Conservation (phyloP, 345 rosid genomes). For the Eucalyptus curtisii region DNA sequence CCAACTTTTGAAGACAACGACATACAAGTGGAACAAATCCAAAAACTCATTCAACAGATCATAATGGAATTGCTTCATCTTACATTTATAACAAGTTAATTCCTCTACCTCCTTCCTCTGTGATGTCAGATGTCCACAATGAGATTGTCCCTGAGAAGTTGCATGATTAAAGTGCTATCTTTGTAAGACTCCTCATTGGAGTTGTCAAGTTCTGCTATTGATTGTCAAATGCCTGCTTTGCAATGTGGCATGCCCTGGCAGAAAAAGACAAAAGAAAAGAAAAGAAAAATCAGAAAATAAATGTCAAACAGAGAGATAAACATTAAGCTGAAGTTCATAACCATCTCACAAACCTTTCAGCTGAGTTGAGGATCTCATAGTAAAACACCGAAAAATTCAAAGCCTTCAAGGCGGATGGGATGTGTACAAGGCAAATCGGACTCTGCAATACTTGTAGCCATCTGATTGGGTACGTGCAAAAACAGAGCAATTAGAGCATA, state of each 20-base stretch:
- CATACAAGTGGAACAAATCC: background rate
- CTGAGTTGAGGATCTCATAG: slow-evolving; percentile 24
- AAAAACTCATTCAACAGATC: background rate
- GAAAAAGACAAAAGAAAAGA: background rate
- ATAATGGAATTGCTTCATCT: background rate
- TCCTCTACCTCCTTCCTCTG: slow-evolving; percentile 22
- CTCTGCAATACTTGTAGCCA: slow-evolving; percentile 21
- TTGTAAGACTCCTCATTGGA: slow-evolving; percentile 28
- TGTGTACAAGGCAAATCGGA: slow-evolving; percentile 23
- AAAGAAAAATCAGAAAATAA: background rate
- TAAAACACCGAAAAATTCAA: slow-evolving; percentile 27
- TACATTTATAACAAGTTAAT: background rate
- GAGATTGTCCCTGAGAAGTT: slow-evolving; percentile 33
- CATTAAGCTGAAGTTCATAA: background rate
- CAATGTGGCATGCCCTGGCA: slow-evolving; percentile 25
- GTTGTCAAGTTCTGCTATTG: slow-evolving; percentile 21
- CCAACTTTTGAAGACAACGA: background rate
- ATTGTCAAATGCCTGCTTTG: slow-evolving; percentile 27
- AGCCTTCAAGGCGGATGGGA: slow-evolving; percentile 28
- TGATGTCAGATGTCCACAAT: slow-evolving; percentile 22
- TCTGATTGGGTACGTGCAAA: background rate
- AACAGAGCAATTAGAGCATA: background rate
- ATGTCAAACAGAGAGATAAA: background rate
- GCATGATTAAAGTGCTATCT: slow-evolving; percentile 31
- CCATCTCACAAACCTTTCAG: slow-evolving; percentile 18